Conservation (phyloP, 2,329 filamentous ascomycete genomes). For the Fusarium bactridioides region DNA sequence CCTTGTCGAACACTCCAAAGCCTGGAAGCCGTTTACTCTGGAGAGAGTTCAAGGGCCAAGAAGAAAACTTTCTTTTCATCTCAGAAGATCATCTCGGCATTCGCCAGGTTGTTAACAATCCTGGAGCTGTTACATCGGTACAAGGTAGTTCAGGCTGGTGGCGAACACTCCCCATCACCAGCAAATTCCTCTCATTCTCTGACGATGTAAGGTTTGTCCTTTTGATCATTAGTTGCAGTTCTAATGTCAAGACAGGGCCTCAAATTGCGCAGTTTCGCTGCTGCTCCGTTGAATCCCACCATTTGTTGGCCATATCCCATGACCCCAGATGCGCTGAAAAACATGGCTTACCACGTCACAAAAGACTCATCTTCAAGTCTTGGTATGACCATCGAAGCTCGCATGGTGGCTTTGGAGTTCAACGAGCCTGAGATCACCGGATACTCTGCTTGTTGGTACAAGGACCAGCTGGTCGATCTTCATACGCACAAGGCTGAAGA, state of each 20-base stretch:
- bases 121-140: not conserved
- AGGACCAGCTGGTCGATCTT: not conserved
- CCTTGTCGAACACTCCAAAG: constrained; percentile 7
- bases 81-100: constrained; percentile 28
- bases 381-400: not conserved
- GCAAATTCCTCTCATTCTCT: not conserved
- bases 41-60: not conserved
- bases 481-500: constrained; percentile 3
- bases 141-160: constrained; percentile 4
- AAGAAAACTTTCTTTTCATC: not conserved
- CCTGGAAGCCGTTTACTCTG: constrained; percentile 1
- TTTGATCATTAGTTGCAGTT: not conserved
- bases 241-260: constrained; percentile 13
- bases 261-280: constrained; percentile 11
- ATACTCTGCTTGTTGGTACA: constrained; percentile 21
- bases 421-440: constrained; percentile 8
- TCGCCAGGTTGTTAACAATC: not conserved
- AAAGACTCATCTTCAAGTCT: not conserved
- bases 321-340: not conserved
- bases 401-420: constrained; percentile 8
- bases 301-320: constrained; percentile 19
- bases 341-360: not conserved
- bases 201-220: constrained; percentile 9
- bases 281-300: not conserved
- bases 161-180: constrained; percentile 9